A percentile compares a stretch with the other conserved stretches of the same genome.
These are phyloP conservation scores for Fusarium sp. DNA, from an alignment of 2,329 filamentous ascomycete species.

Conservation along the genomic window DNA sequence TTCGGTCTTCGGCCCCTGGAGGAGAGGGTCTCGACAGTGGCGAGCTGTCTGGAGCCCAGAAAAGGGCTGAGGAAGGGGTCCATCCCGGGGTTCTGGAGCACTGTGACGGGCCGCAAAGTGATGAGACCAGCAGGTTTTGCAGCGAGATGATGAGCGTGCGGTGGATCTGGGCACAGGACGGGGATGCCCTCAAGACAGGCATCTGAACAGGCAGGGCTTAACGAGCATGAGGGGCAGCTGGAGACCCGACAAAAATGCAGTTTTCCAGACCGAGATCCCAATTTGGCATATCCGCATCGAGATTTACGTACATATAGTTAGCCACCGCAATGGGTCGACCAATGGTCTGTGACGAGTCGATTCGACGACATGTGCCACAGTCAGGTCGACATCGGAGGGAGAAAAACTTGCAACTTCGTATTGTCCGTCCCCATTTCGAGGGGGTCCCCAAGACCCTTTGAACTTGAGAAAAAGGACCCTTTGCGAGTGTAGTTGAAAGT, in stretches of 20 bases:
- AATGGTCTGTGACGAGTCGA: constrained; percentile 9
- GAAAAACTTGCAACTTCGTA: not conserved
- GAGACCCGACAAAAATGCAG: constrained; percentile 16
- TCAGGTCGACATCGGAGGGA: not conserved
- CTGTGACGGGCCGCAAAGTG: constrained; percentile 6
- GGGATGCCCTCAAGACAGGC: constrained; percentile 6
- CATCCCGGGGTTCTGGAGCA: constrained; percentile 7
- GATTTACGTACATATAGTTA: constrained; percentile 25
- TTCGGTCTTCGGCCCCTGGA: not conserved
- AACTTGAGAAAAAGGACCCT: not conserved
- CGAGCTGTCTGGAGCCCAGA: not conserved
- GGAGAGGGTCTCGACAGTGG: not conserved
- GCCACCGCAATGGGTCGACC: constrained; percentile 8
- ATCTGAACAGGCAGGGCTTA: not conserved
- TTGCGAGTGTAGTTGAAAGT: not conserved
- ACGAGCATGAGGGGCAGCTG: constrained; percentile 2
- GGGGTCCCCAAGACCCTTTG: not conserved
- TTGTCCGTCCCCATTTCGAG: not conserved
- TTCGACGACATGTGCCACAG: constrained; percentile 2
- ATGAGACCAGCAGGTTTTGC: constrained; percentile 3
- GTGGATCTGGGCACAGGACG: constrained; percentile 15
- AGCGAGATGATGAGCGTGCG: not conserved
- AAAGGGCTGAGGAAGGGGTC: constrained; percentile 8
- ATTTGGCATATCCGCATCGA: constrained; percentile 19
- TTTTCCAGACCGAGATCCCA: constrained; percentile 37